Base-by-base conservation (phyloP, 805 yeast species). In the Blastobotrys parvus region DNA sequence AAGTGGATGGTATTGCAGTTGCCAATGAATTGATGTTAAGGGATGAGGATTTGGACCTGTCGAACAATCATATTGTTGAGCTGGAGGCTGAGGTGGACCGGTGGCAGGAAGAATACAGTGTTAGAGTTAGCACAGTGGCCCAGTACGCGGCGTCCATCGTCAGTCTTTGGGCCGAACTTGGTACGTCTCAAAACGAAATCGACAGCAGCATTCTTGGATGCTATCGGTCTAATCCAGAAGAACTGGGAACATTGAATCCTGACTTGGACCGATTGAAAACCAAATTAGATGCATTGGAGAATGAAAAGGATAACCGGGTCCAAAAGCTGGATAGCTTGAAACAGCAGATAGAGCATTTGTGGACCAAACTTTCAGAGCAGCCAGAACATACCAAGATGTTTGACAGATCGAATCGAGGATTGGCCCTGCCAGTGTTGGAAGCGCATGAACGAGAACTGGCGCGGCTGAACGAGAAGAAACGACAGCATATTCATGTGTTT, bases 401-500 rank as follows among this genome's bases (percentile, higher is more conserved):
- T 50, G 54, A 61, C 15, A 43, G 47, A 0, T 40, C 52, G 0
- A 76, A 82, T 49, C 60, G 64, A 15, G 66, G 71, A 4, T 60
- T 84, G 18, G 73, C 78, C 2, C 63, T 65, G 20, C 40, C 53
- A 1, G 69, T 77, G 1, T 49, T 85, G n/a, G 52, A 60, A 15
- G 74, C 72, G 19, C 75, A 80, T 46, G 70, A 74, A 41, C 48
- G 51, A 21, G 88, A 87, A 51, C 57, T 81, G 41, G 67, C 68
- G 15, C 69, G 83, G 43, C 67, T 89, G 21, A 70, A 73, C 38
- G 62, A 67, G 21, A 75, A 78, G 60, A 78, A 90, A 51, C 72
- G 77, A 22, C 71, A 75, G 44, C 74, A 74, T 50, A 75, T 89
- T 17, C 80, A 82, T 41, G 75, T 75, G 17, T 80, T 89, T 46